Evolutionary conservation across 1,284 basidiomycete genomes (phyloP).

Genomic region (Leccinum cinnamomeum): DNA sequence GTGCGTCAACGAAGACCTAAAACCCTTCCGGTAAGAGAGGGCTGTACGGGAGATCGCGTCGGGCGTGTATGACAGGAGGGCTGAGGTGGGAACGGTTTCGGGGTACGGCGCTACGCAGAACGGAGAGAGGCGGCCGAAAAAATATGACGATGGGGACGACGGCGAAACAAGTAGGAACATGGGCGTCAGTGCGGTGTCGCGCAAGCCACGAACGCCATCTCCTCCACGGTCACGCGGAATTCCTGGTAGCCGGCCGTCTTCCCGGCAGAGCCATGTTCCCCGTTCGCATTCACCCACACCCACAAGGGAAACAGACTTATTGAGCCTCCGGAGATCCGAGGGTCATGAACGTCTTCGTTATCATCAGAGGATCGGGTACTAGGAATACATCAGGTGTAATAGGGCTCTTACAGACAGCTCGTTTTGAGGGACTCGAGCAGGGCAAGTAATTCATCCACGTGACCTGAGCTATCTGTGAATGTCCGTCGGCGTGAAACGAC

Average conservation of each 20-base stretch:
- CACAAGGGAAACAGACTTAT: not conserved
- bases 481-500: too few relatives aligned
- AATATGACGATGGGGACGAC: constrained; percentile 13
- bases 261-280: constrained; percentile 5
- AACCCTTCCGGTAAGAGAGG: constrained; percentile 70
- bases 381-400: too few relatives aligned
- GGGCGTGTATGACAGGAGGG: constrained; percentile 9
- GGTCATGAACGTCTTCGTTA: too few relatives aligned
- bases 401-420: too few relatives aligned
- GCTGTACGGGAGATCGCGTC: constrained; percentile 30
- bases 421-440: too few relatives aligned
- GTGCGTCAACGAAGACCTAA: constrained; percentile 81
- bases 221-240: constrained; percentile 6
- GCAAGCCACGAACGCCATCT: constrained; percentile 5
- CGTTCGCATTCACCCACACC: constrained; percentile 13
- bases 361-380: too few relatives aligned
- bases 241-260: constrained; percentile 15
- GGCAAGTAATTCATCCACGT: too few relatives aligned
- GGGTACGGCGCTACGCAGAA: constrained; percentile 28
- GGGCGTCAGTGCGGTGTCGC: not conserved
- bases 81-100: not conserved
- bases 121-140: constrained; percentile 6
- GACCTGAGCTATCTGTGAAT: too few relatives aligned
- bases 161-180: not conserved
- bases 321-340: too few relatives aligned